Conservation (phyloP, 116 monocot genomes). For the Dioscorea cayenensis region DNA sequence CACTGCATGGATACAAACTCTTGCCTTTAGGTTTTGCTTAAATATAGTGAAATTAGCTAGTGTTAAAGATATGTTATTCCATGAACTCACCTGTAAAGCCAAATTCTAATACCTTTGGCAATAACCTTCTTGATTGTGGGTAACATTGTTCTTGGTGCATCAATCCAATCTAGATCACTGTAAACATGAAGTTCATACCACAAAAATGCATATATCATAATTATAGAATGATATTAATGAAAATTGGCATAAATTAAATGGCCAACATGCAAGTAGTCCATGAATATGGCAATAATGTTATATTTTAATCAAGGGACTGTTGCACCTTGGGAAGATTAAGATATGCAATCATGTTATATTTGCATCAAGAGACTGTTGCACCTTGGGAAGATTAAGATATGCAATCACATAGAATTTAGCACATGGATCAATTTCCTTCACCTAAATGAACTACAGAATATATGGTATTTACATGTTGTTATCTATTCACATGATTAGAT, state of each 20-base stretch:
- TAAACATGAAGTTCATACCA: neutral
- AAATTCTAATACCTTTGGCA: constrained; percentile 20
- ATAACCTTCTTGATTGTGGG: constrained; percentile 35
- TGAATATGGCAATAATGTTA: neutral
- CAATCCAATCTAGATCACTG: constrained; percentile 20
- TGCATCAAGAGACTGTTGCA: too few species aligned
- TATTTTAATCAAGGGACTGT: constrained; percentile 2
- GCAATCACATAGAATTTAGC: neutral
- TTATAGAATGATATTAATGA: neutral
- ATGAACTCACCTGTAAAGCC: constrained; percentile 41
- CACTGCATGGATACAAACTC: constrained; percentile 13
- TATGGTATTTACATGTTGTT: neutral
- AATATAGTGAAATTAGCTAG: too few species aligned
- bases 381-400: too few species aligned
- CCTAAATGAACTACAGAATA: neutral
- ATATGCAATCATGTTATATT: too few species aligned
- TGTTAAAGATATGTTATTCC: too few species aligned
- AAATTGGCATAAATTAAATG: too few species aligned
- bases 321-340: constrained; percentile 8
- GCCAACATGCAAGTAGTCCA: neutral
- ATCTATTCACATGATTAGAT: neutral
- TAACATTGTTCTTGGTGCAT: constrained; percentile 7
- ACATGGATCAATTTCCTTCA: neutral
- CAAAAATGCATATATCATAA: neutral
- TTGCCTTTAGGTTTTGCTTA: too few species aligned